Base-by-base conservation (phyloP, 2,329 filamentous ascomycete genomes). In the Helotiales sp. region DNA sequence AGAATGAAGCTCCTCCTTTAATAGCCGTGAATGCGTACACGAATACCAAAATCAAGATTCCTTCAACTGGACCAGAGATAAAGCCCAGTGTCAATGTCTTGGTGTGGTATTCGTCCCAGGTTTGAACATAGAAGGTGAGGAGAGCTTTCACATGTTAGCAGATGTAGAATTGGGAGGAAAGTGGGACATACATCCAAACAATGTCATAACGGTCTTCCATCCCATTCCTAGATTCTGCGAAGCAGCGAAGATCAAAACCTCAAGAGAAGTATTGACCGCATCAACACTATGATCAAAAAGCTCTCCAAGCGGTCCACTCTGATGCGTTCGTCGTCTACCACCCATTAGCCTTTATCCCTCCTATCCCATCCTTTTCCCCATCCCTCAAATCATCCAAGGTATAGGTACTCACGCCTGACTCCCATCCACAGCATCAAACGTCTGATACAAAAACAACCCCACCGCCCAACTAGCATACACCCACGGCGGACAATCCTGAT, bases 91-190 rank as follows among this genome's bases (percentile, higher is more conserved):
- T 97, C 48, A 99, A 83, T 2, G 93, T 95, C 74, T 97, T 93
- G 52, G 95, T 99, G 77, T 98, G 93, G 76, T 98, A 99, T 74
- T 98, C 95, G 71, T 99, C 95, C 95, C 95, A 99, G 31, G 95
- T 98, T 74, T 98, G 95, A 40, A 98, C 89, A 74, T 98, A 98
- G 75, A 99, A 99, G n/a, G 95, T 97, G 68, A 96, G 80, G 58
- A 93, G 85, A 6, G 90, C 88, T 91, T 60, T 12, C n/a, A 15
- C 22, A 17, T 13, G 51, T 64, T 60, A 65, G 50, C 27, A 62
- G n/a, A 52, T 22, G 5, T 29, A 31, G 42, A 31, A 17, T 25
- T 30, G 4, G 2, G 22, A 3, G 17, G 6, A 30, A 33, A 36
- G 17, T 7, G 1, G 13, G 10, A 75, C 85, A 62, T 78, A 91